phyloP scores from a whole-genome alignment of 2,329 filamentous ascomycete species.

The Ophiocordyceps sinensis region DNA sequence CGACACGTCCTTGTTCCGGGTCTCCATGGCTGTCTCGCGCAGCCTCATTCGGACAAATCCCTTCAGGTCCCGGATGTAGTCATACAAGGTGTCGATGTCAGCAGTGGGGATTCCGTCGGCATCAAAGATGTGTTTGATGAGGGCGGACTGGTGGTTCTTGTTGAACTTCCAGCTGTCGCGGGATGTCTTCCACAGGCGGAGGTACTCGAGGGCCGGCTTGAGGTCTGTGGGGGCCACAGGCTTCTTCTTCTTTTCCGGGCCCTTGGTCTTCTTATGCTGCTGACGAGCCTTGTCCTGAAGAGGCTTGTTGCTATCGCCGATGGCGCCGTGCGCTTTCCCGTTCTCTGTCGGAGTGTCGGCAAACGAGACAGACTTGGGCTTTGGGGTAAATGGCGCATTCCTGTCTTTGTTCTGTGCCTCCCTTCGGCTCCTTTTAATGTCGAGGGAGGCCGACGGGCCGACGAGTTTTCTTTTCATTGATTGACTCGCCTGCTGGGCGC shows the following conservation, averaged over 20 bases:
- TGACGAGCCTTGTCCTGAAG: slow-evolving; percentile 12
- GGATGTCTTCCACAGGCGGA: slow-evolving; percentile 58
- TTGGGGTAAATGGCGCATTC: slow-evolving; percentile 19
- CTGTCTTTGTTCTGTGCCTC: slow-evolving; percentile 11
- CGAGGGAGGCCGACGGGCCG: slow-evolving; percentile 17
- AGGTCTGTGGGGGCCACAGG: slow-evolving; percentile 28
- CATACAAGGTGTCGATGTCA: slow-evolving; percentile 55
- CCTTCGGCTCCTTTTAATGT: slow-evolving; percentile 20
- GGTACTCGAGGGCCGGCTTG: slow-evolving; percentile 58
- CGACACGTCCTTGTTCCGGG: slow-evolving; percentile 42
- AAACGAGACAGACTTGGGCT: slow-evolving; percentile 34
- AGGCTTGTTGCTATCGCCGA: slow-evolving; percentile 14
- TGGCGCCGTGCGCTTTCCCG: slow-evolving; percentile 7
- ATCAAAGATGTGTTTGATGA: slow-evolving; percentile 73
- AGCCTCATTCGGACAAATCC: slow-evolving; percentile 59
- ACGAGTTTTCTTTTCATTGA: slow-evolving; percentile 25
- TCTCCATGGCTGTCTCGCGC: slow-evolving; percentile 47
- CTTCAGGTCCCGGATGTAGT: slow-evolving; percentile 69
- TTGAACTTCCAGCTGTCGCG: slow-evolving; percentile 84
- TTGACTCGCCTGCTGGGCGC: slow-evolving; percentile 16
- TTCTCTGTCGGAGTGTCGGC: slow-evolving; percentile 25
- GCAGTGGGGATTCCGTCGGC: slow-evolving; percentile 53
- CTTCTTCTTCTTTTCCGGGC: slow-evolving; percentile 23
- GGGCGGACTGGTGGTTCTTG: slow-evolving; percentile 75
- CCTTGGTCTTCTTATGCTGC: slow-evolving; percentile 19